A percentile compares a stretch with the other conserved stretches of the same genome.
phyloP scores from a whole-genome alignment of 192 early-diverging fungal genomes.

The Gryganskiella cystojenkinii region DNA sequence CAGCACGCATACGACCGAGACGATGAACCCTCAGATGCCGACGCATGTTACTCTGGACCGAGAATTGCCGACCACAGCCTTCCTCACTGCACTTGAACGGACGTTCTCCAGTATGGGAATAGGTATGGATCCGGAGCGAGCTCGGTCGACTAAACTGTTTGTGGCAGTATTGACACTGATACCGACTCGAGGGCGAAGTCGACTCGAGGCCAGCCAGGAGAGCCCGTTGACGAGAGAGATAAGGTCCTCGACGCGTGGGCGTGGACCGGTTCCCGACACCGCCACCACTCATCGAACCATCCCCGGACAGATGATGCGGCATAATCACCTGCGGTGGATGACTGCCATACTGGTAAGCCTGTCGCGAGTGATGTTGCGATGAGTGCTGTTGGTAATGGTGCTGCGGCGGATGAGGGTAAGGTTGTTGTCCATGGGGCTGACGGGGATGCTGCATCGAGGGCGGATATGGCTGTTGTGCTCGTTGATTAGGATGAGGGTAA shows the following conservation, averaged over 20 bases:
- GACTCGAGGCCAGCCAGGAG: constrained; percentile 31
- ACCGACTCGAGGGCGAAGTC: constrained; percentile 54
- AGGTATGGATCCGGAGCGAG: constrained; percentile 73
- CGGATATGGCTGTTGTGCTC: constrained; percentile 13
- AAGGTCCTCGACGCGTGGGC: constrained; percentile 28
- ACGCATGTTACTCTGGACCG: constrained; percentile 79
- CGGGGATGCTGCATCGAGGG: too few relatives aligned
- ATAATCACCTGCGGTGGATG: background rate
- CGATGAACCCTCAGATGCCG: constrained; percentile 73
- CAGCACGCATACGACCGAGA: constrained; percentile 44
- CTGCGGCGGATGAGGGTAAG: background rate
- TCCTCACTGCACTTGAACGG: constrained; percentile 72
- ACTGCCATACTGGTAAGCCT: constrained; percentile 12
- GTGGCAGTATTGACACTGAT: constrained; percentile 67
- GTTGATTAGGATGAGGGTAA: constrained; percentile 6
- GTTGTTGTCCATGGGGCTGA: background rate
- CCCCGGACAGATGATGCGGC: too few relatives aligned
- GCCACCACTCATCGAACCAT: too few relatives aligned
- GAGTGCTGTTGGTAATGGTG: constrained; percentile 11
- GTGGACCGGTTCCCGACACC: constrained; percentile 1
- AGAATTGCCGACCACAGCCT: constrained; percentile 75
- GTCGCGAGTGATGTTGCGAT: constrained; percentile 2
- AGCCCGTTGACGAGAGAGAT: constrained; percentile 29
- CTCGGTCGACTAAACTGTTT: constrained; percentile 79
- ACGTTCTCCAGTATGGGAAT: constrained; percentile 83